Evolutionary conservation across 2,329 filamentous ascomycete species (phyloP), one percentile per base, ranked within the genome.

Genomic region (Periglandula ipomoeae): DNA sequence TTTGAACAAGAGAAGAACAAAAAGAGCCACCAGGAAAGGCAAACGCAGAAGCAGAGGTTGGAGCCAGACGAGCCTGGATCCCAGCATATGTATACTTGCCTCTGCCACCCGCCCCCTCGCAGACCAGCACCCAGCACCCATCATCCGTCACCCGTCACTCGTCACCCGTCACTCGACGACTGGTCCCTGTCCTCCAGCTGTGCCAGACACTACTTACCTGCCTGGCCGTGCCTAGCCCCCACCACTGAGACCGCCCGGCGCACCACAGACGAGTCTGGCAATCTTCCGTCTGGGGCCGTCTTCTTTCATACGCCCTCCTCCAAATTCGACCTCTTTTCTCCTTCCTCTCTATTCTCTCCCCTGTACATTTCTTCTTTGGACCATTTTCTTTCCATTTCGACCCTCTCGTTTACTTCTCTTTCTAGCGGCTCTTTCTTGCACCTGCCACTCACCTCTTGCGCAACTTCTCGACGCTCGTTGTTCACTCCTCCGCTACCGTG

Each of bases 271-370:
- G n/a, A 48, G 17, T 11, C 30, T 32, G 30, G 30, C 27, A 44
- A 44, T 37, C 5, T n/a, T 44, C 39, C 27, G 30, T 27, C 39
- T 9, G 37, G 46, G 11, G 32, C 35, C 15, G 9, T 40, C 22
- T 27, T 44, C 40, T 39, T 37, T 37, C 40, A 39, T n/a, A 38
- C 40, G 23, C 23, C 38, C 30, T 17, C 10, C 43, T 24, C 13
- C 15, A 41, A 37, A 22, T 45, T 47, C 45, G 24, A 39, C 44
- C 19, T 39, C 34, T 48, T 19, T 46, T 27, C 38, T 37, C 35
- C 26, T 27, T 26, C 30, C 17, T 24, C 8, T 10, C 26, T 38
- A 13, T 15, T 39, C 19, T 35, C 17, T 35, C 27, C 38, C 22
- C 17, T 37, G 19, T 44, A 44, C 24, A 34, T 27, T 41, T n/a